Base-by-base conservation (phyloP, 2,329 filamentous ascomycete species). In the Fusarium haematococcum region DNA sequence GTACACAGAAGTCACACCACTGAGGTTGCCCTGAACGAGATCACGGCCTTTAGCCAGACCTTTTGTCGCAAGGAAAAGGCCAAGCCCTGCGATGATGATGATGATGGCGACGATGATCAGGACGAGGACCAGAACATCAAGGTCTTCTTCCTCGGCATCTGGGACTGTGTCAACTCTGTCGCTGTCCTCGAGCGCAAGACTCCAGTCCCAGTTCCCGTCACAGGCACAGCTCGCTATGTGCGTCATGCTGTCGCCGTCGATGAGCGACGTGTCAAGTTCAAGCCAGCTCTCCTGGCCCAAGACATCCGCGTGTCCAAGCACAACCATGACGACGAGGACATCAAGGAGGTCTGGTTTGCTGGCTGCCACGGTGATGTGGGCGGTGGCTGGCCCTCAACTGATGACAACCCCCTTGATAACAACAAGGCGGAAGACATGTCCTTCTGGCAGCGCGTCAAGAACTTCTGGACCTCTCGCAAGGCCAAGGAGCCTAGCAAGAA, bases 261-360 rank as follows among this genome's bases (percentile, higher is more conserved):
- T 69, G 88, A 90, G 75, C 83, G 87, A 1, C 85, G 88, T 7
- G 84, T 88, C 67, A 89, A 90, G 77, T 90, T 89, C 82, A 88
- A 88, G 75, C 83, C 86, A 0, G 86, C 86, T 0, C 81, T 89
- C 1, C 80, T 88, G 5, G 80, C 82, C 0, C 84, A 85, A 64
- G 85, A 86, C 37, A 81, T 82, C 23, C 67, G 69, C 5, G 71
- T 72, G 25, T 68, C 69, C 2, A 52, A 79, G 2, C 67, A 79
- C 18, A 63, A 76, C 1, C 69, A 79, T 2, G 62, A 64, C 5
- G 60, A 74, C 0, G 85, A 86, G 33, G 84, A 86, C 62, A 81
- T 88, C 67, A 79, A 79, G 57, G 88, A 90, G 70, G 86, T 89
- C 52, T 90, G 88, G 87, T 90, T 90, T 70, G 84, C 88, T 0